Evolutionary conservation across 306 rosid genomes (phyloP).

Genomic region (Cucurbita pepo): DNA sequence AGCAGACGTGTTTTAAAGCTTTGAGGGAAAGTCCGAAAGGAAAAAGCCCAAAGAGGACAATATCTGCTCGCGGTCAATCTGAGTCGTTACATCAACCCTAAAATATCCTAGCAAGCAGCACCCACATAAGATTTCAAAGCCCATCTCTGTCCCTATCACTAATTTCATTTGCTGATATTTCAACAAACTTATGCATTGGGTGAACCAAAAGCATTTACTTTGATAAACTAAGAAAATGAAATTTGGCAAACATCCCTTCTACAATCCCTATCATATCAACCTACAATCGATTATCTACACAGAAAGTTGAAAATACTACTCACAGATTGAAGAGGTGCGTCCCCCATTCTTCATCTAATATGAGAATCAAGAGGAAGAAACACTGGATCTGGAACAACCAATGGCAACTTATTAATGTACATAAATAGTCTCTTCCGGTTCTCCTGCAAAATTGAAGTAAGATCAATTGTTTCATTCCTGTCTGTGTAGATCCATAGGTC

Average conservation of each 20-base stretch:
- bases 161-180: too few species aligned
- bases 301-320: not conserved
- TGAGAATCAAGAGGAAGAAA: slow-evolving; percentile 43
- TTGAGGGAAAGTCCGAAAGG: too few species aligned
- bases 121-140: too few species aligned
- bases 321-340: slow-evolving; percentile 7
- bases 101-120: too few species aligned
- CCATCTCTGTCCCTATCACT: too few species aligned
- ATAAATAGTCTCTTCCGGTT: slow-evolving; percentile 52
- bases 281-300: not conserved
- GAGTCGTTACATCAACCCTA: too few species aligned
- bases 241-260: not conserved
- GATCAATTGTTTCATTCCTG: slow-evolving; percentile 36
- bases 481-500: slow-evolving; percentile 85
- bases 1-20: too few species aligned
- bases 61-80: too few species aligned
- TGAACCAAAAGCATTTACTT: not conserved
- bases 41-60: too few species aligned
- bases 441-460: slow-evolving; percentile 44
- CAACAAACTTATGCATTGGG: too few species aligned
- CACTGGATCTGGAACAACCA: slow-evolving; percentile 41
- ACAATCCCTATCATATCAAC: not conserved
- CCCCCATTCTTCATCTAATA: slow-evolving; percentile 22
- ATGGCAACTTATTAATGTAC: slow-evolving; percentile 64
- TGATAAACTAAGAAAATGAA: not conserved